These are phyloP conservation scores for Plasmodium vivax DNA, from an alignment of 169 alveolate species.

Conservation along the genomic window DNA sequence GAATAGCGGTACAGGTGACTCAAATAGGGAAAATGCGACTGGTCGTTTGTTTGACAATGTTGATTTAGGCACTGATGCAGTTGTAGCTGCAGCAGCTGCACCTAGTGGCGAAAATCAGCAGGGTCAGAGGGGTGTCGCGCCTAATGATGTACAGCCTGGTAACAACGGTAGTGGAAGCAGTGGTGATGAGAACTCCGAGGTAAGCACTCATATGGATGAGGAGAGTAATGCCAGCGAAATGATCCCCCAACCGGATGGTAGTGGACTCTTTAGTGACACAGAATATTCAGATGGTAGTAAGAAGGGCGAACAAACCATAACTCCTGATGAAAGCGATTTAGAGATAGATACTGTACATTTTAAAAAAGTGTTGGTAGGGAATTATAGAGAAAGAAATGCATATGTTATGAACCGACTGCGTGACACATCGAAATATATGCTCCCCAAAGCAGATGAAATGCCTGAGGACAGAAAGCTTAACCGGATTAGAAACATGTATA, in stretches of 20 bases:
- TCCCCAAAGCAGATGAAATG: constrained; percentile 3
- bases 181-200: background rate
- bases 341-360: background rate
- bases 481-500: background rate
- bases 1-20: too few relatives aligned
- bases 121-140: background rate
- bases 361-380: background rate
- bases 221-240: background rate
- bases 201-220: background rate
- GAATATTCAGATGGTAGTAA: background rate
- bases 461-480: constrained; percentile 5
- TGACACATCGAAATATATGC: background rate
- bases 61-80: too few relatives aligned
- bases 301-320: background rate
- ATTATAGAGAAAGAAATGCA: background rate
- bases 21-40: too few relatives aligned
- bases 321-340: background rate
- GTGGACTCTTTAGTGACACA: background rate
- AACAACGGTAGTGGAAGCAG: background rate
- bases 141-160: background rate
- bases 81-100: background rate
- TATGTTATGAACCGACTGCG: background rate
- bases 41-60: too few relatives aligned
- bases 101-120: background rate
- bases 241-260: background rate